These are phyloP conservation scores for Fusarium denticulatum DNA, from an alignment of 2,329 filamentous ascomycete species.

Conservation along the genomic window DNA sequence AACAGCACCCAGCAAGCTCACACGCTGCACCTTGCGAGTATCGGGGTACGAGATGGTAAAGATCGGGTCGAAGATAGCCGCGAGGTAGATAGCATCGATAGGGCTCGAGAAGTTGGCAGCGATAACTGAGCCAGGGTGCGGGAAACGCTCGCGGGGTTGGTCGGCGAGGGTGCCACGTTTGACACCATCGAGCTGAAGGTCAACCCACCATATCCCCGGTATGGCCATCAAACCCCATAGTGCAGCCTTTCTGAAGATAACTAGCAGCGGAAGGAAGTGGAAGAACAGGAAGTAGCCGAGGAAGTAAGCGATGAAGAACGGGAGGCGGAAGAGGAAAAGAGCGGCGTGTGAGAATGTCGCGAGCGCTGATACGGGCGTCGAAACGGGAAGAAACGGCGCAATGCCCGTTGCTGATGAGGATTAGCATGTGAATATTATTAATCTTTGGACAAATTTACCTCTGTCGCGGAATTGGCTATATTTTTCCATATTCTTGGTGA, in stretches of 20 bases:
- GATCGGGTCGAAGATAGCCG: slow-evolving; percentile 94
- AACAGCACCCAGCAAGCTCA: slow-evolving; percentile 81
- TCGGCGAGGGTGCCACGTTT: slow-evolving; percentile 87
- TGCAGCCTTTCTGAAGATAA: slow-evolving; percentile 77
- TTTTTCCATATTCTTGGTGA: slow-evolving; percentile 77
- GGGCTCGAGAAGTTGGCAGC: slow-evolving; percentile 92
- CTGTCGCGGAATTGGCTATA: slow-evolving; percentile 92
- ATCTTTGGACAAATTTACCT: slow-evolving; percentile 61
- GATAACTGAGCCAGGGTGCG: slow-evolving; percentile 82
- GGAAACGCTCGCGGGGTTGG: slow-evolving; percentile 77
- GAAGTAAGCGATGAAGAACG: slow-evolving; percentile 75
- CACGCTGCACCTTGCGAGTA: slow-evolving; percentile 76
- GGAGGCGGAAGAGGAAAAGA: slow-evolving; percentile 83
- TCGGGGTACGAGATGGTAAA: slow-evolving; percentile 88
- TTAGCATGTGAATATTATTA: slow-evolving; percentile 20
- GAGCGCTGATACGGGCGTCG: slow-evolving; percentile 70
- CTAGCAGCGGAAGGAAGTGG: slow-evolving; percentile 78
- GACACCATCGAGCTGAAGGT: slow-evolving; percentile 97
- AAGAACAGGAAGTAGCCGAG: slow-evolving; percentile 81
- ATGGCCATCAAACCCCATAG: slow-evolving; percentile 89
- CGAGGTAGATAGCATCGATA: slow-evolving; percentile 91
- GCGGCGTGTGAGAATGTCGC: slow-evolving; percentile 72
- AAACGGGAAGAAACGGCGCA: slow-evolving; percentile 90
- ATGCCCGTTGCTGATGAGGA: slow-evolving; percentile 82
- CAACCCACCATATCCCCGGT: slow-evolving; percentile 97